phyloP scores from a whole-genome alignment of 108 stramenopile species.

The Pseudonitzschia multiseries region DNA sequence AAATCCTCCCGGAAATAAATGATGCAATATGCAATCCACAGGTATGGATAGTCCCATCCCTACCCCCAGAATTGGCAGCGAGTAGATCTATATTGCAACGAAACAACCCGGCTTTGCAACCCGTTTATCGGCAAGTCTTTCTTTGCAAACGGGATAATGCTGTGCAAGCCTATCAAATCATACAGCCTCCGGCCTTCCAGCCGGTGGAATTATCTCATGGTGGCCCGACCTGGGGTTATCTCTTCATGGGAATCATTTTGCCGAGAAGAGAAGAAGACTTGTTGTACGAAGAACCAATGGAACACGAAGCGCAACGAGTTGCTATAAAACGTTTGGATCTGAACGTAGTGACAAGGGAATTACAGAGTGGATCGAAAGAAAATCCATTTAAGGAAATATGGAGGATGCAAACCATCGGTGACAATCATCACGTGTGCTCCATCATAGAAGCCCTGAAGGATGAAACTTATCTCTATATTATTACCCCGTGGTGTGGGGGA shows the following conservation, averaged over 20 bases:
- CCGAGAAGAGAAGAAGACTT: constrained; percentile 6
- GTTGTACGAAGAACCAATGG: constrained; percentile 22
- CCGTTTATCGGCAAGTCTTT: constrained; percentile 17
- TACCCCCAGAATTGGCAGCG: background rate
- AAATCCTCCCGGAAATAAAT: constrained; percentile 8
- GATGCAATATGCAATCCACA: constrained; percentile 14
- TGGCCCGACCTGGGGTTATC: constrained; percentile 14
- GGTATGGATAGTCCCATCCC: constrained; percentile 19
- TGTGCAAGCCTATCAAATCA: constrained; percentile 6
- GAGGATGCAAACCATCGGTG: constrained; percentile 34
- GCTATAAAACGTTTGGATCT: constrained; percentile 32
- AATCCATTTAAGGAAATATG: constrained; percentile 39
- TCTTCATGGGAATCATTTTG: constrained; percentile 11
- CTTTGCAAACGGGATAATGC: background rate
- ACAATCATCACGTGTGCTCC: constrained; percentile 30
- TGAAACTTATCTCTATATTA: constrained; percentile 51
- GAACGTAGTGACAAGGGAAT: constrained; percentile 23
- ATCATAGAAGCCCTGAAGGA: constrained; percentile 22
- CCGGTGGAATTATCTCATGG: constrained; percentile 4
- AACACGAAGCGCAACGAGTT: constrained; percentile 17
- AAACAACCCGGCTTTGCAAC: background rate
- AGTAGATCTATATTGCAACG: background rate
- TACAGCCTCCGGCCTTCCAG: constrained; percentile 11
- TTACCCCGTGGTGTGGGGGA: constrained; percentile 48
- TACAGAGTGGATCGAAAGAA: constrained; percentile 26